These are phyloP conservation scores for Licmophora abbreviata DNA, from an alignment of 108 stramenopile species.

Conservation along the genomic window DNA sequence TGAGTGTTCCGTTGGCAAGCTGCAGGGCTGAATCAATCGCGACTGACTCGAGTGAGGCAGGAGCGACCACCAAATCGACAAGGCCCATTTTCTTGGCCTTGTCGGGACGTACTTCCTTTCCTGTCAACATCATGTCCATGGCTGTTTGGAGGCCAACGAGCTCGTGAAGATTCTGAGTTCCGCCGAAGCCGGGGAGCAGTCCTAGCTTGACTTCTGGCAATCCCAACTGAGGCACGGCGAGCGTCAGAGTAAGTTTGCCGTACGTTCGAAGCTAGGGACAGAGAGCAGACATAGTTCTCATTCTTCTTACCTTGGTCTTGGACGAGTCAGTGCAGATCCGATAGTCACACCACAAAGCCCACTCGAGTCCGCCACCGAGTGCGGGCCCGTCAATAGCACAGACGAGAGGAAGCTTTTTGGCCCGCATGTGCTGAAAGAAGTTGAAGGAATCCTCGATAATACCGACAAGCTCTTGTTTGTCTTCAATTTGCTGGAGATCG, in stretches of 20 bases:
- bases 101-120: constrained; percentile 91
- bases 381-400: constrained; percentile 95
- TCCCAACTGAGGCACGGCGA: constrained; percentile 60
- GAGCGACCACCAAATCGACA: constrained; percentile 93
- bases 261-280: neutral
- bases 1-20: constrained; percentile 79
- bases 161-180: constrained; percentile 92
- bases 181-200: constrained; percentile 95
- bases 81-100: constrained; percentile 98
- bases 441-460: constrained; percentile 76
- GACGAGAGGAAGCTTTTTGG: constrained; percentile 84
- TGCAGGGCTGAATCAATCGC: constrained; percentile 82
- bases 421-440: constrained; percentile 72
- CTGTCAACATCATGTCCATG: constrained; percentile 96
- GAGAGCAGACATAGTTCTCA: neutral
- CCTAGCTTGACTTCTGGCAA: constrained; percentile 98
- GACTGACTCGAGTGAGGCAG: constrained; percentile 73
- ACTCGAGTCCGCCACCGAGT: constrained; percentile 98
- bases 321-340: constrained; percentile 87
- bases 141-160: constrained; percentile 88
- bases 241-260: neutral
- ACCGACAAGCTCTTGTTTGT: constrained; percentile 72
- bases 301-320: too few relatives aligned
- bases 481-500: constrained; percentile 73
- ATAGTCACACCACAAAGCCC: constrained; percentile 99